These are phyloP conservation scores for Backusella psychrophila DNA, from an alignment of 192 early-diverging fungal genomes.

Conservation along the genomic window DNA sequence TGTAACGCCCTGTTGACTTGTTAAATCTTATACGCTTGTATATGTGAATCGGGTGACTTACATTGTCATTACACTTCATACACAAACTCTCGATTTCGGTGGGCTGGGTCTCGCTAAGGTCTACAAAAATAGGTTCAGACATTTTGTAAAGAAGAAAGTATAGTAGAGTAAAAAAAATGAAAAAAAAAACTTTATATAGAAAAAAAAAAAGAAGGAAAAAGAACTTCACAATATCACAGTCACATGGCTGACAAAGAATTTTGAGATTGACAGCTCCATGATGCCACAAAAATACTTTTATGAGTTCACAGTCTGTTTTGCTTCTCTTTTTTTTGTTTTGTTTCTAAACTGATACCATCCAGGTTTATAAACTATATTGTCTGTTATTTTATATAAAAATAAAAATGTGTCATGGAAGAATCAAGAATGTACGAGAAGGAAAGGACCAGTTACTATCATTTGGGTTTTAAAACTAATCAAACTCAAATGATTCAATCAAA, in stretches of 20 bases:
- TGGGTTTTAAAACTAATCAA: not conserved
- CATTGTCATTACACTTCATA: conserved; percentile 86
- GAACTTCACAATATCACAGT: not conserved
- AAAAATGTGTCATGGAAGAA: not conserved
- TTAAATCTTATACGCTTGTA: not conserved
- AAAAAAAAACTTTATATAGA: not conserved
- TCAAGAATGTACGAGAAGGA: not conserved
- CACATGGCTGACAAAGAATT: not conserved
- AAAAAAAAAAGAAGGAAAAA: not conserved
- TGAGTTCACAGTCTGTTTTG: no score
- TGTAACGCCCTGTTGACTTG: conserved; percentile 66
- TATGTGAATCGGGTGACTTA: conserved; percentile 26
- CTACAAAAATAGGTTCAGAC: conserved; percentile 59
- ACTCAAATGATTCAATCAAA: not conserved
- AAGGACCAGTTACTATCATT: not conserved
- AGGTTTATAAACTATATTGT: no score
- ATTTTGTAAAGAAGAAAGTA: not conserved
- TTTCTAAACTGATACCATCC: not conserved
- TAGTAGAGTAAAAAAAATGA: not conserved
- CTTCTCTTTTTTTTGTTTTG: not conserved
- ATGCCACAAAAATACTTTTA: not conserved
- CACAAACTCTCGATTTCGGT: conserved; percentile 89
- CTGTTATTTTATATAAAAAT: not conserved
- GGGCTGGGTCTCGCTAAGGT: conserved; percentile 63
- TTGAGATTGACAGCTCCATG: not conserved